phyloP scores from a whole-genome alignment of 768 basidiomycete species.

The Hypholoma fasciculare region DNA sequence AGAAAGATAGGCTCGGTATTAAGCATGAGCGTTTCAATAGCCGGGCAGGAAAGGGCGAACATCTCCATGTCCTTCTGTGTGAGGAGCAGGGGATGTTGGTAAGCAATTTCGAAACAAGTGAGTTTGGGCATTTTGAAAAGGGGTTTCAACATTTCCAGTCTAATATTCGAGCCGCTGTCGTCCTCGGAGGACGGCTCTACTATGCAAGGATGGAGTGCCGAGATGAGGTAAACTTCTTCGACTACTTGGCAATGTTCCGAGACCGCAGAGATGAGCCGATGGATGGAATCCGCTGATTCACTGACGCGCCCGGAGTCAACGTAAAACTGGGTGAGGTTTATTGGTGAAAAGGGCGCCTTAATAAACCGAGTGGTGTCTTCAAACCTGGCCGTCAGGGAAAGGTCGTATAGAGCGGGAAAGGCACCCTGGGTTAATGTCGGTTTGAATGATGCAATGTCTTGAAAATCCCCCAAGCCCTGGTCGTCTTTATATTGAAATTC shows the following conservation, averaged over 20 bases:
- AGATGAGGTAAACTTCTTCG: slow-evolving; percentile 42
- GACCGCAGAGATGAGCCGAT: slow-evolving; percentile 42
- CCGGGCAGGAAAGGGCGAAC: slow-evolving; percentile 45
- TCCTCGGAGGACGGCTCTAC: slow-evolving; percentile 14
- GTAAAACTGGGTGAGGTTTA: slow-evolving; percentile 49
- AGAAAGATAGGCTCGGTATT: slow-evolving; percentile 45
- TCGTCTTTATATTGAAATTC: slow-evolving; percentile 52
- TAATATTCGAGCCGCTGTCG: slow-evolving; percentile 26
- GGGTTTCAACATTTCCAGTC: slow-evolving; percentile 34
- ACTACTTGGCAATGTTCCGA: slow-evolving; percentile 50
- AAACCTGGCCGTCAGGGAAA: slow-evolving; percentile 47
- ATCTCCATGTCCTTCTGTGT: slow-evolving; percentile 42
- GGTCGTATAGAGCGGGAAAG: slow-evolving; percentile 54
- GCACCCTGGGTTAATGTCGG: slow-evolving; percentile 47
- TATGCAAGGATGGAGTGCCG: slow-evolving; percentile 21
- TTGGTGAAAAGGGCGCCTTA: slow-evolving; percentile 41
- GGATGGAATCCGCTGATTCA: slow-evolving; percentile 43
- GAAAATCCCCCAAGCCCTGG: slow-evolving; percentile 46
- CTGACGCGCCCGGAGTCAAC: slow-evolving; percentile 43
- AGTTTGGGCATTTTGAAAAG: slow-evolving; percentile 33
- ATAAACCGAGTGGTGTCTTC: slow-evolving; percentile 48
- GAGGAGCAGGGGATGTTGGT: slow-evolving; percentile 38
- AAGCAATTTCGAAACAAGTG: slow-evolving; percentile 34
- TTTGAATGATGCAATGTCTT: slow-evolving; percentile 43
- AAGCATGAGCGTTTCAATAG: slow-evolving; percentile 41